These are phyloP conservation scores for Graphiopsis chlorocephala DNA, from an alignment of 2,329 filamentous ascomycete genomes.

Conservation along the genomic window DNA sequence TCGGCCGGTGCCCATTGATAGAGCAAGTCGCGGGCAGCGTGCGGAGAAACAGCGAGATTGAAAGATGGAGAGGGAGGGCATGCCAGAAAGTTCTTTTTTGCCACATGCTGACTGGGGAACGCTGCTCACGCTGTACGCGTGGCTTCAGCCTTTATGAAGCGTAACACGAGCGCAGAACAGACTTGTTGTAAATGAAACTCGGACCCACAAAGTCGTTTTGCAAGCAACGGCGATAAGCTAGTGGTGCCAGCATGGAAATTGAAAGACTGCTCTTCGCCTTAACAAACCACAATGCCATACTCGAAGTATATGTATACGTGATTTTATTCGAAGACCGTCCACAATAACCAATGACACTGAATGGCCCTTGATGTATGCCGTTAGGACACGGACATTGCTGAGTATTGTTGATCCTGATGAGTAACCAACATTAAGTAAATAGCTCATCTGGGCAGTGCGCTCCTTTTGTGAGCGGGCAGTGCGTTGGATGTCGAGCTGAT, in stretches of 20 bases:
- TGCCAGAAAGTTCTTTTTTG: neutral
- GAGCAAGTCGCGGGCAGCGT: neutral
- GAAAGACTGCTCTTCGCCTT: too few relatives aligned
- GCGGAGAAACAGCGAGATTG: neutral
- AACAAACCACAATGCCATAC: too few relatives aligned
- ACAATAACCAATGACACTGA: too few relatives aligned
- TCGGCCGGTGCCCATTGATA: neutral
- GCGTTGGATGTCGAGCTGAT: neutral
- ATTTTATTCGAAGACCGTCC: neutral
- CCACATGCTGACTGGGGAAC: neutral
- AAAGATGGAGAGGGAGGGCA: neutral
- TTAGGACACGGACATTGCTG: neutral
- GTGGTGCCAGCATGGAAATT: neutral
- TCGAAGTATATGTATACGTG: neutral
- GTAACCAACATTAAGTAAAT: neutral
- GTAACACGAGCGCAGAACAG: neutral
- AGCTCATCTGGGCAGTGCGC: neutral
- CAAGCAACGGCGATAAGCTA: neutral
- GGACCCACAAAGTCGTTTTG: neutral
- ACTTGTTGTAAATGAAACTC: neutral
- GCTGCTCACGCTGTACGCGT: neutral
- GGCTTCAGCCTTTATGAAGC: neutral
- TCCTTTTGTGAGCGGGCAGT: neutral
- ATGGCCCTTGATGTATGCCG: neutral
- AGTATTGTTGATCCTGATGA: neutral